Percentiles rank a stretch among this genome's conserved stretches.
These are phyloP conservation scores for Fusarium ambrosium DNA, from an alignment of 2,329 filamentous ascomycete species.

Conservation along the genomic window DNA sequence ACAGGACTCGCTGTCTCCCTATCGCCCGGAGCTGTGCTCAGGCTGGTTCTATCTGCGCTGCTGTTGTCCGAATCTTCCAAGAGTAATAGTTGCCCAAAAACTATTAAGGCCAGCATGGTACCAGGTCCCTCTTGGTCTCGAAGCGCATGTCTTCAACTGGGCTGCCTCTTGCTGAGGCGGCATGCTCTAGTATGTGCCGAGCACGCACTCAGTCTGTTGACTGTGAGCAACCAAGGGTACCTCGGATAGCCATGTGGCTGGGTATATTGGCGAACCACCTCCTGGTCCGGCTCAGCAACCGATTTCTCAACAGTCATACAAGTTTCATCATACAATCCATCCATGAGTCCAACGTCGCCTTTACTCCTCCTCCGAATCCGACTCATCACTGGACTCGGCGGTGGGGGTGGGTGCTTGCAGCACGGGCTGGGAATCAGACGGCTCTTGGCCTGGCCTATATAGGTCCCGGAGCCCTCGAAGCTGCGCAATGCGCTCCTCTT, in stretches of 20 bases:
- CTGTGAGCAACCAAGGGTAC: slow-evolving; percentile 39
- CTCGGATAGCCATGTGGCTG: slow-evolving; percentile 44
- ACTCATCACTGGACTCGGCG: slow-evolving; percentile 59
- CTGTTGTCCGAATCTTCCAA: slow-evolving; percentile 8
- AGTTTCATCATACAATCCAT: slow-evolving; percentile 44
- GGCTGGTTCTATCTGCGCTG: slow-evolving; percentile 5
- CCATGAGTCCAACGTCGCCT: slow-evolving; percentile 13
- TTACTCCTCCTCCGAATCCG: slow-evolving; percentile 64
- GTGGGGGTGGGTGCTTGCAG: slow-evolving; percentile 47
- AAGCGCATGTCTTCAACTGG: slow-evolving; percentile 14
- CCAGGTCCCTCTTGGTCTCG: slow-evolving; percentile 31
- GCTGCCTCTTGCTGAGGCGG: slow-evolving; percentile 28
- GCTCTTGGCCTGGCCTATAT: slow-evolving; percentile 54
- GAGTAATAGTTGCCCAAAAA: slow-evolving; percentile 24
- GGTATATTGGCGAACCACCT: slow-evolving; percentile 47
- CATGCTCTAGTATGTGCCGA: slow-evolving; percentile 23
- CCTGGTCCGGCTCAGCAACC: slow-evolving; percentile 38
- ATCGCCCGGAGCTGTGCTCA: neutral
- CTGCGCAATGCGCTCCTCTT: slow-evolving; percentile 74
- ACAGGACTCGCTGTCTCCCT: slow-evolving; percentile 3
- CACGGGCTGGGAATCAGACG: slow-evolving; percentile 45
- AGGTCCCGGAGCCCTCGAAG: slow-evolving; percentile 67
- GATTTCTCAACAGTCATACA: slow-evolving; percentile 40
- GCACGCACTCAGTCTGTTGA: slow-evolving; percentile 19
- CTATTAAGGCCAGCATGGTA: slow-evolving; percentile 32